Evolutionary conservation across 495 filamentous ascomycete genomes (phyloP), one percentile per base, ranked within the genome.

Genomic region (Talaromyces liani): DNA sequence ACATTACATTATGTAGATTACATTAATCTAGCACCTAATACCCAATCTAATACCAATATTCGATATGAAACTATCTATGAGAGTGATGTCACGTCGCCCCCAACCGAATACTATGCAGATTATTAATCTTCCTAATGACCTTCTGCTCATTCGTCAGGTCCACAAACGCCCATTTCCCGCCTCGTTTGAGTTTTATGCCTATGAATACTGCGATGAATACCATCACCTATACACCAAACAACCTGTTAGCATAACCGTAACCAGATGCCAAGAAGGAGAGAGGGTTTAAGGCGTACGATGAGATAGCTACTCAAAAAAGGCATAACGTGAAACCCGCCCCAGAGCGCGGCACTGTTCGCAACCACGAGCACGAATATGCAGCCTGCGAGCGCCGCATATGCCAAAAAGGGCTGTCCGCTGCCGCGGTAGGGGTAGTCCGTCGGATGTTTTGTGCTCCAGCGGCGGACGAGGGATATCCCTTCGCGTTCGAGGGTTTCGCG

Each of bases 401-500:
- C 72, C 1, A 72, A 66, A 2, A 77, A 14, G 0, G 79, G 77
- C 60, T 81, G 79, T 1, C 72, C 75, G 47, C 80, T 73, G 56
- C 72, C 72, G 55, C 72, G 71, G 57, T 76, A 81, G 0, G 79
- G 77, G 51, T 81, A 81, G 61, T 73, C 65, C 47, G 12, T 36
- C 3, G 56, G 56, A 22, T 58, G 16, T 16, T 74, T 65, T 33
- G 69, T 65, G 12, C 66, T 64, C 27, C 64, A 76, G 6, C 75
- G 72, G 18, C 72, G 70, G 8, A 74, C 68, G 22, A 70, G 71
- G 2, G 66, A 64, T 34, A 73, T 53, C 10, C 29, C 29, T 36
- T 62, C 25, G 4, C 45, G 62, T n/a, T 67, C 62, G 16, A 76
- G 68, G 53, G 66, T 69, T 34, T 49, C 45, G 2, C 63, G 59